A percentile compares a stretch with the other conserved stretches of the same genome.
Evolutionary conservation across 352 stramenopile species (phyloP).

Genomic region (Phytopythium chamaehyphon): DNA sequence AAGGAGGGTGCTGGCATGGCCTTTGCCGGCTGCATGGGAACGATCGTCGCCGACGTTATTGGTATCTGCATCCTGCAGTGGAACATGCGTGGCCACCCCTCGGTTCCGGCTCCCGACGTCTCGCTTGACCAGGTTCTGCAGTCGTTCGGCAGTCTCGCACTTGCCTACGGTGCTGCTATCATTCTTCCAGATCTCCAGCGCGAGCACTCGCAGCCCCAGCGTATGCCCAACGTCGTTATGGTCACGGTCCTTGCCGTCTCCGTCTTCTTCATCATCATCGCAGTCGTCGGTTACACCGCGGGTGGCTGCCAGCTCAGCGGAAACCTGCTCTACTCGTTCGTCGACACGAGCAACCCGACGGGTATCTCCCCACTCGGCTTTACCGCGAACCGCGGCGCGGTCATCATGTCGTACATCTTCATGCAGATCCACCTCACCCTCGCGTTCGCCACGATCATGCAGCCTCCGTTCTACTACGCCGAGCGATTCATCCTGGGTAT

Average conservation of each 20-base stretch:
- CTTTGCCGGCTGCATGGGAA: slow-evolving; percentile 36
- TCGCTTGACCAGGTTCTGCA: slow-evolving; percentile 34
- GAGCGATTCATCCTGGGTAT: slow-evolving; percentile 40
- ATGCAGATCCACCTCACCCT: slow-evolving; percentile 55
- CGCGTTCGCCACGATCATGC: slow-evolving; percentile 41
- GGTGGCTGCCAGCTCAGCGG: slow-evolving; percentile 44
- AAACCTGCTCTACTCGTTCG: slow-evolving; percentile 53
- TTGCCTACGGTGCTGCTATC: slow-evolving; percentile 41
- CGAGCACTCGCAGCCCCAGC: slow-evolving; percentile 33
- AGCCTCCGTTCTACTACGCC: slow-evolving; percentile 41
- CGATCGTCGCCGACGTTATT: slow-evolving; percentile 37
- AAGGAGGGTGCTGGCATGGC: slow-evolving; percentile 36
- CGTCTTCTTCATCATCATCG: slow-evolving; percentile 35
- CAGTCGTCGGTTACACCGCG: slow-evolving; percentile 23
- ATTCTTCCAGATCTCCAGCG: slow-evolving; percentile 39
- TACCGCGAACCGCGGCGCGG: slow-evolving; percentile 20
- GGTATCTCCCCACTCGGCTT: slow-evolving; percentile 31
- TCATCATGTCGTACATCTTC: slow-evolving; percentile 39
- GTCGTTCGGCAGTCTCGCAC: slow-evolving; percentile 42
- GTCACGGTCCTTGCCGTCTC: slow-evolving; percentile 36
- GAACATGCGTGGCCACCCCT: slow-evolving; percentile 32
- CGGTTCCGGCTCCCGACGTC: slow-evolving; percentile 26
- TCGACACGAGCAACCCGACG: slow-evolving; percentile 11
- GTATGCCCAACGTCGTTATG: slow-evolving; percentile 45
- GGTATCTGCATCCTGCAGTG: slow-evolving; percentile 28